Conservation (phyloP, 163 green algal genomes). For the Trebouxiophyceae sp. region DNA sequence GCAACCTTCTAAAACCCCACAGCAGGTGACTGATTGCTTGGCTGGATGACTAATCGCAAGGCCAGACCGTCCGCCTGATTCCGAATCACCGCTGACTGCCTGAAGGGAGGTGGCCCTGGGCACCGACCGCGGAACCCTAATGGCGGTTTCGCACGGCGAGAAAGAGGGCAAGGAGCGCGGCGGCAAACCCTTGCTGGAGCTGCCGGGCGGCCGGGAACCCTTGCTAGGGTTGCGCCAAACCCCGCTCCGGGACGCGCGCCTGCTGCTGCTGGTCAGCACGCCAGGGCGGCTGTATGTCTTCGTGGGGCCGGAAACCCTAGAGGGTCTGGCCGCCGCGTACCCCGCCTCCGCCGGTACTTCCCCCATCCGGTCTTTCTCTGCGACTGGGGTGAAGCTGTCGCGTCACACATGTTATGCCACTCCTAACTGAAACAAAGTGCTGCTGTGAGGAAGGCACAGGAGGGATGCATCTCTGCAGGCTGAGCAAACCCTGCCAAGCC, state of each 20-base stretch:
- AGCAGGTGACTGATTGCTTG: too few species aligned
- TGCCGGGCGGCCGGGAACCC: slow-evolving; percentile 18
- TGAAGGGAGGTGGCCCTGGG: slow-evolving; percentile 50
- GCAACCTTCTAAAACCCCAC: not conserved
- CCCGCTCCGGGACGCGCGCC: not conserved
- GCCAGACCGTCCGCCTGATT: too few species aligned
- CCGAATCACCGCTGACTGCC: not conserved
- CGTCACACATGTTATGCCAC: too few species aligned
- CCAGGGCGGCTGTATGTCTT: slow-evolving; percentile 52
- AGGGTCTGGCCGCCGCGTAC: slow-evolving; percentile 32
- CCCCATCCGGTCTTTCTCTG: too few species aligned
- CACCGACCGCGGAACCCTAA: slow-evolving; percentile 44
- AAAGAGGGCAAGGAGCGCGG: slow-evolving; percentile 40
- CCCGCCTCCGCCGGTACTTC: not conserved
- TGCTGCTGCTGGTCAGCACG: slow-evolving; percentile 51
- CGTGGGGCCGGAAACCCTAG: slow-evolving; percentile 22
- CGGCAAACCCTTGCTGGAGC: slow-evolving; percentile 35
- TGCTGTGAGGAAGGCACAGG: not conserved
- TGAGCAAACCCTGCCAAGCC: too few species aligned
- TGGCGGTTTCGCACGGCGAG: slow-evolving; percentile 41
- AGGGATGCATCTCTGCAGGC: not conserved
- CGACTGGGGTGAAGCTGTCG: too few species aligned
- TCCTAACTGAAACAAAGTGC: not conserved
- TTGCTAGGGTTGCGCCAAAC: slow-evolving; percentile 32
- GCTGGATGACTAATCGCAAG: too few species aligned